A percentile compares a stretch with the other conserved stretches of the same genome.
Evolutionary conservation across 768 basidiomycete species (phyloP).

Genomic region (Roridomyces roridus): DNA sequence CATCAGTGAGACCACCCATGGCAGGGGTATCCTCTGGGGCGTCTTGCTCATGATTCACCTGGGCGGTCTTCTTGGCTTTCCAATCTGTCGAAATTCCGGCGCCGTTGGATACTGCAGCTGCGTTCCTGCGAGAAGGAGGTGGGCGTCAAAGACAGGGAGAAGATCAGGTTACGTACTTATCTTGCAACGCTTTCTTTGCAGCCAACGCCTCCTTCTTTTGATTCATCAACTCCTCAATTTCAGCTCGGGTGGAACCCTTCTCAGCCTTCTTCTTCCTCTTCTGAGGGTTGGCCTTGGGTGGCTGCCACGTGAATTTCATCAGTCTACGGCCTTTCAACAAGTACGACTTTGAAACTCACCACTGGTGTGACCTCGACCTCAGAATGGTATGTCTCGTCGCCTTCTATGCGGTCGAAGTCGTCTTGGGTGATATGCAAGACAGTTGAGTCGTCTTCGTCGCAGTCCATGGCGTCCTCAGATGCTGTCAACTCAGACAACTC

Average conservation of each 20-base stretch:
- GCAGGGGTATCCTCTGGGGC: neutral
- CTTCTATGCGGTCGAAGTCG: neutral
- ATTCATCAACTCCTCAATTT: neutral
- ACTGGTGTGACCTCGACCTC: no score
- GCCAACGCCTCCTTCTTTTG: neutral
- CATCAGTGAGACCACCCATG: neutral
- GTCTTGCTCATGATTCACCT: neutral
- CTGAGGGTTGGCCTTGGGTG: no score
- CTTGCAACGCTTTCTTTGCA: neutral
- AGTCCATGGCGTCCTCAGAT: no score
- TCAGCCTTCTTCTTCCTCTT: neutral
- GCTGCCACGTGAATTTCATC: neutral
- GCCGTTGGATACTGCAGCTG: neutral
- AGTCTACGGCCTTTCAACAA: neutral
- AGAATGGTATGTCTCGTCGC: neutral
- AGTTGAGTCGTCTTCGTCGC: neutral
- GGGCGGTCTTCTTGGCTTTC: neutral
- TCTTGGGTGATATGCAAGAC: neutral
- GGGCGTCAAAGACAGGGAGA: no score
- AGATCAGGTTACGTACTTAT: no score
- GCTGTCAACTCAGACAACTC: no score
- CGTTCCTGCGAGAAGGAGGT: neutral
- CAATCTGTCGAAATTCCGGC: neutral
- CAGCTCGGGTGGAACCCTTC: neutral
- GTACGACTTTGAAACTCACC: no score